Conservation (phyloP, 345 rosid genomes). For the Kandelia obovata region DNA sequence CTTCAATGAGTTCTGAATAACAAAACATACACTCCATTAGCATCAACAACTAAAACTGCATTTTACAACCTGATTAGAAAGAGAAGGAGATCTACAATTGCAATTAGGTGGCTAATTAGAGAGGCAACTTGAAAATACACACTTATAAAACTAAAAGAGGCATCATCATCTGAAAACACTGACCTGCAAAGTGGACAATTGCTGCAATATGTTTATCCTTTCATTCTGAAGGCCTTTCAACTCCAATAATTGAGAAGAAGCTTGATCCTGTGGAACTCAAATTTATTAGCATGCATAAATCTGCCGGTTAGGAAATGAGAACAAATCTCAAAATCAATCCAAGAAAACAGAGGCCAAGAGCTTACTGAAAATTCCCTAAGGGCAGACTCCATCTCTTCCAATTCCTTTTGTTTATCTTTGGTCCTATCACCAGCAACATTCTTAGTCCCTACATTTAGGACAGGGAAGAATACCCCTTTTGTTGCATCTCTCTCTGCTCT, state of each 20-base stretch:
- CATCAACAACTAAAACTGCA: slow-evolving; percentile 17
- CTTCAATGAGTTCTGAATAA: slow-evolving; percentile 65
- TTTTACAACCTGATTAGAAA: slow-evolving; percentile 15
- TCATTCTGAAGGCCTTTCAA: slow-evolving; percentile 71
- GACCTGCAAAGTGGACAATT: slow-evolving; percentile 67
- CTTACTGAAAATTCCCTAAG: slow-evolving; percentile 65
- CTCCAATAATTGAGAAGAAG: slow-evolving; percentile 60
- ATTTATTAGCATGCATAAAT: slow-evolving; percentile 14
- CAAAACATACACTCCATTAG: slow-evolving; percentile 25
- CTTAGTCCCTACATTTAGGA: slow-evolving; percentile 60
- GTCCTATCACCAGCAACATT: slow-evolving; percentile 52
- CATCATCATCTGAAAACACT: not conserved
- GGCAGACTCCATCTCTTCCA: slow-evolving; percentile 68
- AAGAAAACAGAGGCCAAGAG: slow-evolving; percentile 14
- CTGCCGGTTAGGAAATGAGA: slow-evolving; percentile 4
- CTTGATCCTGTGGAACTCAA: slow-evolving; percentile 58
- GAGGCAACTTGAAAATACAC: too few relatives aligned
- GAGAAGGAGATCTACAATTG: too few relatives aligned
- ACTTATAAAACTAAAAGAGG: too few relatives aligned
- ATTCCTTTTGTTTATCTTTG: slow-evolving; percentile 67
- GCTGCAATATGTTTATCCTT: slow-evolving; percentile 59
- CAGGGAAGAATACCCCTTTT: slow-evolving; percentile 69
- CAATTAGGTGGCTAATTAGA: too few relatives aligned
- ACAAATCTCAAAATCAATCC: slow-evolving; percentile 17
- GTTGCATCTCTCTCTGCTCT: slow-evolving; percentile 84